Percentiles rank a stretch among this genome's conserved stretches.
These are phyloP conservation scores for Solanum pennellii DNA, from an alignment of 257 asterid genomes.

Conservation along the genomic window DNA sequence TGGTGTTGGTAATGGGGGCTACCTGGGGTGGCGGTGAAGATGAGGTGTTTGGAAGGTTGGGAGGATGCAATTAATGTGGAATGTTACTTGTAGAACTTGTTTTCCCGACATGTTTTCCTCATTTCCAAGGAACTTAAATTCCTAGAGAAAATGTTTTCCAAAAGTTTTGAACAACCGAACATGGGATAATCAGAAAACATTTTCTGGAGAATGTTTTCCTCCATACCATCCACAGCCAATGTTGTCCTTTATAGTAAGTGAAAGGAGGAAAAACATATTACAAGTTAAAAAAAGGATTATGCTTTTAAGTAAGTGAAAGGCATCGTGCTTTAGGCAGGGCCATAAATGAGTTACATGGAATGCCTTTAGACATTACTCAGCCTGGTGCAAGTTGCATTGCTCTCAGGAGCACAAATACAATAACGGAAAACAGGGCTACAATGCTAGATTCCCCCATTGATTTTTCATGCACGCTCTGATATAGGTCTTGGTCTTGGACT, in stretches of 20 bases:
- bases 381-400: not conserved
- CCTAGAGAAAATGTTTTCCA: not conserved
- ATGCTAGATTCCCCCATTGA: not conserved
- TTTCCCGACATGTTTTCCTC: not conserved
- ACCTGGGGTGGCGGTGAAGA: not conserved
- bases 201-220: not conserved
- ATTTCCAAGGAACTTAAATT: not conserved
- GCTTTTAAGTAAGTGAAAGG: not conserved
- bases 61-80: not conserved
- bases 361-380: not conserved
- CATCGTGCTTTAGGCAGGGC: not conserved
- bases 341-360: not conserved
- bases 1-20: not conserved
- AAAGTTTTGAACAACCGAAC: not conserved
- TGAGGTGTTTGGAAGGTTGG: not conserved
- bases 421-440: not conserved
- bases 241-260: not conserved
- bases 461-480: not conserved
- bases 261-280: not conserved
- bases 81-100: not conserved
- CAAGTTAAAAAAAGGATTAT: not conserved
- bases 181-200: not conserved
- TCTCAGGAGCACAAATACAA: not conserved
- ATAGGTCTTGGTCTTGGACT: not conserved
- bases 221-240: not conserved